Percentiles rank a stretch among this genome's conserved stretches.
These are phyloP conservation scores for Tympanopsis confertula DNA, from an alignment of 2,329 filamentous ascomycete genomes.

Conservation along the genomic window DNA sequence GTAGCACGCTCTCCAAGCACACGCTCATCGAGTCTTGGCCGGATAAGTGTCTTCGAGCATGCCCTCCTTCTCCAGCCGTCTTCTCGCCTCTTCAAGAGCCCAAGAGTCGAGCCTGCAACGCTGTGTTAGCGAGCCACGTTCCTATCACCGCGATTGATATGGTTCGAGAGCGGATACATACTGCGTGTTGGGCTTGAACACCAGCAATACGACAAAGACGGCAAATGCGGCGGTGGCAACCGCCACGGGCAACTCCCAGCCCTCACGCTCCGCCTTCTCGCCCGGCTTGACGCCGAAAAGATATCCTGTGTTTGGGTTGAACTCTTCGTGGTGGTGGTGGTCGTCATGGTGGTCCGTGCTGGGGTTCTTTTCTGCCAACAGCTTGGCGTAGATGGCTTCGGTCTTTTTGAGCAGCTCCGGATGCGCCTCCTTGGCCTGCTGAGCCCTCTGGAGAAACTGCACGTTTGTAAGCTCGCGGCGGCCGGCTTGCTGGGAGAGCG, in stretches of 20 bases:
- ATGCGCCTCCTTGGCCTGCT: conserved; percentile 20
- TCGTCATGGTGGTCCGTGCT: conserved; percentile 19
- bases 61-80: conserved; percentile 90
- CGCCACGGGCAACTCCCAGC: conserved; percentile 57
- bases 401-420: conserved; percentile 5
- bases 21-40: conserved; percentile 37
- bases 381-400: conserved; percentile 12
- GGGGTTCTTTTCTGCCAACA: conserved; percentile 32
- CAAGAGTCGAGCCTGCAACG: conserved; percentile 84
- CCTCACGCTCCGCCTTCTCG: conserved; percentile 90
- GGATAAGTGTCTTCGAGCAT: conserved; percentile 70
- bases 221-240: conserved; percentile 1
- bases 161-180: conserved; percentile 12
- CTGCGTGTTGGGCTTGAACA: background rate
- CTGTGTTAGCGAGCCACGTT: conserved; percentile 12
- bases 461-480: background rate
- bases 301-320: conserved; percentile 84
- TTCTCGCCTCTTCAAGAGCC: conserved; percentile 91
- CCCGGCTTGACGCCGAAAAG: conserved; percentile 88
- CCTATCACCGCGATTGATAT: conserved; percentile 2
- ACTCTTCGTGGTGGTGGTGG: conserved; percentile 57
- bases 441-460: background rate
- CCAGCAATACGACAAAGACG: conserved; percentile 4
- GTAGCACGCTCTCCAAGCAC: background rate
- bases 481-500: no score